A percentile compares a stretch with the other conserved stretches of the same genome.
Conservation (phyloP, 306 rosid species). For the Cucurbita pepo region DNA sequence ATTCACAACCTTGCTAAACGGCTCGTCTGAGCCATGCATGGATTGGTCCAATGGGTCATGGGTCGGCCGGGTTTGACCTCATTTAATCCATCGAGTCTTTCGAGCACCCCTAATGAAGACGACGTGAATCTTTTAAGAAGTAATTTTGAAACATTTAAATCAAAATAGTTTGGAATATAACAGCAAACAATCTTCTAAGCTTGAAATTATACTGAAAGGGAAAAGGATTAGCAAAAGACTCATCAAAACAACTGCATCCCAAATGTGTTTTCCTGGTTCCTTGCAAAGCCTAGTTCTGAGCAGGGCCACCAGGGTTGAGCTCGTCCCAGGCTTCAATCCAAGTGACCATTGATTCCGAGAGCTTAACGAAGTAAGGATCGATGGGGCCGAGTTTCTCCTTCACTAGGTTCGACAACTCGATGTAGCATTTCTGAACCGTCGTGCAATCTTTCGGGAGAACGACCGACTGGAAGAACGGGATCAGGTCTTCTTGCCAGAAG, state of each 20-base stretch:
- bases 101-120: too few relatives aligned
- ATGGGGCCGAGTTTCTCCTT: conserved; percentile 22
- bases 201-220: neutral
- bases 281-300: neutral
- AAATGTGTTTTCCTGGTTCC: neutral
- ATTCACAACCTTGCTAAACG: too few relatives aligned
- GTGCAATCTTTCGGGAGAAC: conserved; percentile 22
- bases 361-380: conserved; percentile 36
- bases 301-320: conserved; percentile 31
- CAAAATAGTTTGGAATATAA: neutral
- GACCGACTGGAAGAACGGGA: conserved; percentile 27
- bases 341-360: conserved; percentile 56
- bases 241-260: neutral
- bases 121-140: too few relatives aligned
- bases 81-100: too few relatives aligned
- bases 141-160: too few relatives aligned
- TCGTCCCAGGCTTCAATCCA: conserved; percentile 76
- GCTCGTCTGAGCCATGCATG: too few relatives aligned
- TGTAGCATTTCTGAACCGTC: conserved; percentile 26
- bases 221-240: neutral
- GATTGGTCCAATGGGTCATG: too few relatives aligned
- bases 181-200: neutral
- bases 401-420: conserved; percentile 27
- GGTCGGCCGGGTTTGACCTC: too few relatives aligned
- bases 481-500: conserved; percentile 32